Evolutionary conservation across 495 filamentous ascomycete genomes (phyloP).

Genomic region (Daldinia childiae): DNA sequence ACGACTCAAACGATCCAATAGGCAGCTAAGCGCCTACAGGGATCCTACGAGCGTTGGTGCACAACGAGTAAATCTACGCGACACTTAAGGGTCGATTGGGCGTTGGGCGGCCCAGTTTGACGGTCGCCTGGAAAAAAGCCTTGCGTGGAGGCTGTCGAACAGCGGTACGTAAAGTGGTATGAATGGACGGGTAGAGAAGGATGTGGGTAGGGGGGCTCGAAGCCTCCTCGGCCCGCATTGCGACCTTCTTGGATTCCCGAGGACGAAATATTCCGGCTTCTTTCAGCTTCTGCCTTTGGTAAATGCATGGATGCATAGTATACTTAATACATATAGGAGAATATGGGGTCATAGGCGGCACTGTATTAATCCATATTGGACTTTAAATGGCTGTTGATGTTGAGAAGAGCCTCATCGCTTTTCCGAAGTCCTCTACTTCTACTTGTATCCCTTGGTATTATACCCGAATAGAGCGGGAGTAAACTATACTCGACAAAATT

Average conservation of each 20-base stretch:
- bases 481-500: too few relatives aligned
- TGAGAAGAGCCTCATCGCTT: background rate
- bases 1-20: background rate
- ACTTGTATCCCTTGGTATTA: background rate
- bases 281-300: background rate
- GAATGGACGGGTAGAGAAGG: background rate
- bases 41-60: background rate
- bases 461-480: background rate
- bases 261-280: background rate
- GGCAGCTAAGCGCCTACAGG: background rate
- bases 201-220: background rate
- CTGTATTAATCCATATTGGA: background rate
- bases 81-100: background rate
- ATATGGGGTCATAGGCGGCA: background rate
- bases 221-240: background rate
- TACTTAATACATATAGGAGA: background rate
- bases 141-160: background rate
- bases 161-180: background rate
- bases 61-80: background rate
- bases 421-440: background rate
- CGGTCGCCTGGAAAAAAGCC: background rate
- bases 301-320: background rate
- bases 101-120: background rate
- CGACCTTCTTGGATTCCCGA: background rate
- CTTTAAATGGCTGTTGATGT: background rate